These are phyloP conservation scores for Trichophyton benhamiae DNA, from an alignment of 2,329 filamentous ascomycete genomes.

Conservation along the genomic window DNA sequence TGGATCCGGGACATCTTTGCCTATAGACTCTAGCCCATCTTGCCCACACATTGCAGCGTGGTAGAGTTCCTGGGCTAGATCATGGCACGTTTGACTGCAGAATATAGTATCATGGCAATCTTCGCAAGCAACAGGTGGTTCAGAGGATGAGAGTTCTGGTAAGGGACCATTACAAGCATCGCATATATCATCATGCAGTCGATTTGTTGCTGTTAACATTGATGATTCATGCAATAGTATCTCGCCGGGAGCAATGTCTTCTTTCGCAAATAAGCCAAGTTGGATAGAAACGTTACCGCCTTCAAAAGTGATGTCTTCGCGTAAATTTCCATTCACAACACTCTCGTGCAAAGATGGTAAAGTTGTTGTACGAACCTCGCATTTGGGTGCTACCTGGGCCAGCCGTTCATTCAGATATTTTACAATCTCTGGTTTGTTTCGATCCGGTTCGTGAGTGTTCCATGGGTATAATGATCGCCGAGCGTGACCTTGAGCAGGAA, in stretches of 20 bases:
- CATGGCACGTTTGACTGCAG: slow-evolving; percentile 46
- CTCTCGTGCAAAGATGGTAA: slow-evolving; percentile 55
- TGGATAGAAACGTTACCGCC: slow-evolving; percentile 47
- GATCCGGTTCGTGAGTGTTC: slow-evolving; percentile 49
- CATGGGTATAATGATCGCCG: slow-evolving; percentile 50
- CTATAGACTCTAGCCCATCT: slow-evolving; percentile 43
- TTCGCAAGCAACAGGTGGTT: slow-evolving; percentile 36
- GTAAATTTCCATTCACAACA: slow-evolving; percentile 12
- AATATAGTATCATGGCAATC: slow-evolving; percentile 49
- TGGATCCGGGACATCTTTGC: slow-evolving; percentile 44
- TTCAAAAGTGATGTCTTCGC: slow-evolving; percentile 10
- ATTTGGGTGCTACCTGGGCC: slow-evolving; percentile 59
- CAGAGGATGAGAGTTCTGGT: slow-evolving; percentile 41
- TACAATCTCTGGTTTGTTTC: slow-evolving; percentile 45
- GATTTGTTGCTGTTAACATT: slow-evolving; percentile 76
- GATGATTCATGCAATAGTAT: slow-evolving; percentile 70
- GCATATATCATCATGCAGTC: slow-evolving; percentile 73
- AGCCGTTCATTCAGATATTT: slow-evolving; percentile 60
- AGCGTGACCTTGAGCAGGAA: slow-evolving; percentile 30
- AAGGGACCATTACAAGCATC: slow-evolving; percentile 74
- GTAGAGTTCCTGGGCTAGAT: slow-evolving; percentile 44
- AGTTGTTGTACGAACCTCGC: slow-evolving; percentile 62
- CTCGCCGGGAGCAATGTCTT: slow-evolving; percentile 66
- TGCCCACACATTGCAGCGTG: slow-evolving; percentile 48
- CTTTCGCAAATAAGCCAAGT: slow-evolving; percentile 77